Base-by-base conservation (phyloP, 1,284 basidiomycete species). In the Tranzscheliella williamsii region DNA sequence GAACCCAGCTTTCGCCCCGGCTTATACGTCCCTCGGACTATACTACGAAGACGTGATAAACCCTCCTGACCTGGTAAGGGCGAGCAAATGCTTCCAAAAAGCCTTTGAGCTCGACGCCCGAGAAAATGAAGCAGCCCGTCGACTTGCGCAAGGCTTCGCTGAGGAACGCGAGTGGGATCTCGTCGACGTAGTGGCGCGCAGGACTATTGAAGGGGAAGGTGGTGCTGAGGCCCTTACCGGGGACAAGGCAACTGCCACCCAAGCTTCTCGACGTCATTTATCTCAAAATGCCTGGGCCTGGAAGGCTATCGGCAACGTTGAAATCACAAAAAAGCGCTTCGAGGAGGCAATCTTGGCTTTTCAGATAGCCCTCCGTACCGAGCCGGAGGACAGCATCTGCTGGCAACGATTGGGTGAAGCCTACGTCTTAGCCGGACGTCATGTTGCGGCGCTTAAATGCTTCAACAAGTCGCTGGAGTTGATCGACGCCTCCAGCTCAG, bases 31-130 rank as follows among this genome's bases (percentile, higher is more conserved):
- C 1, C 84, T 99, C 8, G 95, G 95, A 7, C 81, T 90, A 38
- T 94, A 92, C 79, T 98, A 98, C 76, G 80, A 84, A 16, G 87
- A 90, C 42, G 82, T 82, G 42, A 79, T 84, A 12, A 79, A 81
- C 12, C 90, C 91, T 1, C 84, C 86, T 0, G 93, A 98, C 78
- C 85, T 85, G 8, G 84, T 85, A 9, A 86, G 94, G 32, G 88
- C 94, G 1, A 88, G 89, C 15, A 94, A 94, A 76, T 98, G 95
- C 76, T 97, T 96, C 80, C 93, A 98, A 72, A 97, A 95, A 72
- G 95, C 95, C 0, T 97, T 99, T 68, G 95, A 98, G 79, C 84
- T 98, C 2, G 93, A 97, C 78, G 84, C 92, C 1, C 84, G 87
- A 12, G 90, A 98, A 79, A 85, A 85, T 11, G 85, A 88, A 13